Evolutionary conservation across 2,329 filamentous ascomycete genomes (phyloP), one percentile per base, ranked within the genome.

Genomic region (Claviceps fusiformis): DNA sequence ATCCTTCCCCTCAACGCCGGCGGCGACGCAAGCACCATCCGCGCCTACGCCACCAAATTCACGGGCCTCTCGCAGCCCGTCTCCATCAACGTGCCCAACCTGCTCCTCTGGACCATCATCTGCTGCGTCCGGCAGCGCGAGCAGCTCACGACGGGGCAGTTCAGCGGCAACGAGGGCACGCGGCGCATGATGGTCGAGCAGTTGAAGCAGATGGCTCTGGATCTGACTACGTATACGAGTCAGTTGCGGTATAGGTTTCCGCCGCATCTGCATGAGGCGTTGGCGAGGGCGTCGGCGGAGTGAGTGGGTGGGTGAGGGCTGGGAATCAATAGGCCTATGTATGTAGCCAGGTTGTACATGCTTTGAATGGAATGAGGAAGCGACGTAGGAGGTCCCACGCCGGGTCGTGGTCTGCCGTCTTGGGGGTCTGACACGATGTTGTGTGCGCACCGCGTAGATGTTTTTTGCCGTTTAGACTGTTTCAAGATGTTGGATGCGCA

Each of bases 161-260:
- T 86, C 69, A 89, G 86, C 62, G 85, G 81, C 59, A 85, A 86
- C 69, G 82, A 83, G 64, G 79, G 79, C 55, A 85, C 77, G 60
- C 75, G 78, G 65, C 76, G 72, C 66, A 72, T 75, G 68, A 79
- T 89, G 71, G 82, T 85, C 53, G 82, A 86, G 56, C 78, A 86
- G 63, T 74, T 95, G 64, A 81, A 86, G 72, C 82, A 86, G 68
- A 89, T 87, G 73, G 90, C 88, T 44, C 83, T 90, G 69, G 92
- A 97, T 70, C 71, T 96, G 63, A 95, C 93, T 75, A 87, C 93
- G 15, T 97, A 95, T 74, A 92, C 90, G 17, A 92, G 90, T 55
- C 83, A 95, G 77, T 82, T 97, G 66, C 84, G 88, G 65, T 97
- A 95, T 72, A 84, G 93, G 65, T 80, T 97, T 72, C 89, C 89